Evolutionary conservation across 1,284 basidiomycete species (phyloP).

Genomic region (Leccinum fuscescens): DNA sequence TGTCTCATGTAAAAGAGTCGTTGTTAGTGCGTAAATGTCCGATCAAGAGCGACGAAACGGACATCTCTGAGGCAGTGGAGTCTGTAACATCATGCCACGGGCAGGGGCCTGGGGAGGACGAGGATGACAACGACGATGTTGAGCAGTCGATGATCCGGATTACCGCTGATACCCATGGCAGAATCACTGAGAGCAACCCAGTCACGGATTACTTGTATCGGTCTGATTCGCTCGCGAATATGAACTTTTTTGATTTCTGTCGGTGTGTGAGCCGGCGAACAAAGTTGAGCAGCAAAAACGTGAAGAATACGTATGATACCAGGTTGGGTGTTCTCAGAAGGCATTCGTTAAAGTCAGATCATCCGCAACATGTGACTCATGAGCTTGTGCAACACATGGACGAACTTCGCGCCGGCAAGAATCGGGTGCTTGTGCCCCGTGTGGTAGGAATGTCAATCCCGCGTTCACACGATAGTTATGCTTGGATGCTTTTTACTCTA

Average conservation of each 20-base stretch:
- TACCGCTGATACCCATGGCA: neutral
- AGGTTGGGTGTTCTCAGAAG: neutral
- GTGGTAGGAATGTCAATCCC: neutral
- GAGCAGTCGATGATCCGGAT: neutral
- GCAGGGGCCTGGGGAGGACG: too few relatives aligned
- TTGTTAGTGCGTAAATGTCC: too few relatives aligned
- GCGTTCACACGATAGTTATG: neutral
- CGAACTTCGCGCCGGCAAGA: neutral
- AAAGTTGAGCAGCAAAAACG: neutral
- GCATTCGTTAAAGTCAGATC: neutral
- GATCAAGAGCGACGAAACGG: too few relatives aligned
- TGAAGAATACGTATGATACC: neutral
- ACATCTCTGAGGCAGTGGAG: too few relatives aligned
- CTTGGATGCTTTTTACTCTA: constrained; percentile 22
- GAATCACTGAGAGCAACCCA: neutral
- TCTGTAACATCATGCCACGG: too few relatives aligned
- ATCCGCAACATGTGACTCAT: neutral
- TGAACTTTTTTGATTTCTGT: neutral
- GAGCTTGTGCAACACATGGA: neutral
- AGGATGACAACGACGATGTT: neutral
- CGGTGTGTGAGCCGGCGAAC: neutral
- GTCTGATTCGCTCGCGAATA: neutral
- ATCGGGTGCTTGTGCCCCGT: neutral
- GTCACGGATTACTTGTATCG: neutral
- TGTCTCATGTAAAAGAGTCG: neutral